A percentile compares a stretch with the other conserved stretches of the same genome.
Conservation (phyloP, 1,139 yeast genomes). For the Taphrina sp. region DNA sequence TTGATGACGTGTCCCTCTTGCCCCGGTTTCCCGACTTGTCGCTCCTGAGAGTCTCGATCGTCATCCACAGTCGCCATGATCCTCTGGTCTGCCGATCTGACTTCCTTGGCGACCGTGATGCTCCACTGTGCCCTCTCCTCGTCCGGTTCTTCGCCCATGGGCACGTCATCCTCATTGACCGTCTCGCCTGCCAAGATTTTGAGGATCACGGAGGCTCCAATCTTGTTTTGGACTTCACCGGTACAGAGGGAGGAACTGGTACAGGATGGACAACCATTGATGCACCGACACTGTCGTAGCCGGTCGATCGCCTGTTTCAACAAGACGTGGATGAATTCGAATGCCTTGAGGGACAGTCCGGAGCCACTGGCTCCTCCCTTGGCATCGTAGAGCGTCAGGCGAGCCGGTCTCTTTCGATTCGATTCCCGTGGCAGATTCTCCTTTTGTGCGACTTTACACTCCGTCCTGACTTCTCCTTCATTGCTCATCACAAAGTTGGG, state of each 20-base stretch:
- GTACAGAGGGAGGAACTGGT: conserved; percentile 74
- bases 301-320: conserved; percentile 59
- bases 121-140: conserved; percentile 30
- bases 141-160: conserved; percentile 58
- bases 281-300: conserved; percentile 68
- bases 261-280: conserved; percentile 87
- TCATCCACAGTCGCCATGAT: background rate
- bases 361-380: conserved; percentile 73
- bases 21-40: no score
- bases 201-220: conserved; percentile 76
- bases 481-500: conserved; percentile 48
- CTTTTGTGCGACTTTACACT: conserved; percentile 95
- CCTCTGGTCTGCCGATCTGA: conserved; percentile 24
- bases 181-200: conserved; percentile 42
- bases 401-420: conserved; percentile 72
- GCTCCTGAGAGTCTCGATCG: no score
- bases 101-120: conserved; percentile 20
- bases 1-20: no score
- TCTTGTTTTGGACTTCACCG: conserved; percentile 81
- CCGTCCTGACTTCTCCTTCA: conserved; percentile 76
- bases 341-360: conserved; percentile 75
- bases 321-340: conserved; percentile 69
- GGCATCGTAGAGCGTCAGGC: conserved; percentile 78
- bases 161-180: conserved; percentile 55
- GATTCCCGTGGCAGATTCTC: conserved; percentile 78